Evolutionary conservation across 2,329 filamentous ascomycete species (phyloP), one percentile per base, ranked within the genome.

Genomic region (Pseudogymnoascus sp.): DNA sequence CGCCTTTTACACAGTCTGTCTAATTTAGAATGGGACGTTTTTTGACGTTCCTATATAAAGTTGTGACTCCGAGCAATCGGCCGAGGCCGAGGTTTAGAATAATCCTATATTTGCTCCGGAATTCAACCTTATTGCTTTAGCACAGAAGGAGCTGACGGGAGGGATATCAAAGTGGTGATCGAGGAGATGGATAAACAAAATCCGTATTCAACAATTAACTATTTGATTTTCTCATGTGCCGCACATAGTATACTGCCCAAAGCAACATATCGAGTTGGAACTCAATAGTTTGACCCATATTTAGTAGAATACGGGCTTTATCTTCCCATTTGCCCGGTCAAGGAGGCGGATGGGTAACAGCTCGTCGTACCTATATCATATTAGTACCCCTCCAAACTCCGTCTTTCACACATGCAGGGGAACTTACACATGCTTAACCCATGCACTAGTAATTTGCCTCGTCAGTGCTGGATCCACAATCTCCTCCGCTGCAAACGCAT

Each of bases 381-480:
- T 58, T 58, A 58, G 53, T 36, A 58, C 11, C 7, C 79, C 15
- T 11, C 77, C 20, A 75, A 78, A 62, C 76, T 78, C 25, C 73
- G 67, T 50, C 75, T 71, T 76, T 28, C 77, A 81, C 65, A 83
- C 4, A 35, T 4, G 14, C 8, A 39, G 20, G 14, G 36, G 7
- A 43, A 65, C 66, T 61, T 64, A 87, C 25, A 84, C 75, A 71
- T 84, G 79, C 60, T 69, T 72, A 3, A 77, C 71, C 84, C 84
- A 86, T 36, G 78, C 75, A 63, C 76, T 80, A 37, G 80, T 78
- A 7, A 85, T 71, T n/a, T 71, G 69, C 58, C 84, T 75, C 2
- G 84, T 87, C 62, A 78, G 75, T 33, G 80, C 81, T 4, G 83
- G 84, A 71, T 87, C 84, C 39, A 87, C 81, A 50, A 87, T 86